phyloP scores from a whole-genome alignment of 2,329 filamentous ascomycete species.

The Amphichorda felina region DNA sequence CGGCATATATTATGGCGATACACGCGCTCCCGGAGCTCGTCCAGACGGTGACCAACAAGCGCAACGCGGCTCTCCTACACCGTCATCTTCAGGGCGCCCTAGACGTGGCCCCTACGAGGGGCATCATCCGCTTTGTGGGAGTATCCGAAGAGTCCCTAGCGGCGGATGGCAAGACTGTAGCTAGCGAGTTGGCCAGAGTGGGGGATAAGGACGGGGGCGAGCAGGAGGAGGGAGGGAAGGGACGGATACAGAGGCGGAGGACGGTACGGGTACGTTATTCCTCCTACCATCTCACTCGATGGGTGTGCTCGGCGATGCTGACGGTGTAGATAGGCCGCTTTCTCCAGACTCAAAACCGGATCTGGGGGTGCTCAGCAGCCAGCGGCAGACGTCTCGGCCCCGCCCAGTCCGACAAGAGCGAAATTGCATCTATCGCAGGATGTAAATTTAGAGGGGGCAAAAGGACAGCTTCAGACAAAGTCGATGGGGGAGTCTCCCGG shows the following conservation, averaged over 20 bases:
- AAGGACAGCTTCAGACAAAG: no score
- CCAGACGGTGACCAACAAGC: conserved; percentile 64
- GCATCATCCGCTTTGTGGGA: conserved; percentile 60
- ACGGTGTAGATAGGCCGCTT: no score
- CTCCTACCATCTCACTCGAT: no score
- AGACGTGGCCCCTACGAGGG: conserved; percentile 52
- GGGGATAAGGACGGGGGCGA: background rate
- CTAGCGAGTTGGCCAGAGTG: no score
- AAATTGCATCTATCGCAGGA: no score
- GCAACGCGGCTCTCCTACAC: conserved; percentile 69
- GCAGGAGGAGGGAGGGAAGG: background rate
- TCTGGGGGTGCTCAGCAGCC: no score
- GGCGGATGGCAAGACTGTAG: conserved; percentile 20
- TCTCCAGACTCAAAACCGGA: no score
- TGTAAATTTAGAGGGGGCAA: no score
- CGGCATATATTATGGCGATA: conserved; percentile 68
- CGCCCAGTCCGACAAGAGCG: no score
- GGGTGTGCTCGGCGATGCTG: no score
- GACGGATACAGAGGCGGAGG: background rate
- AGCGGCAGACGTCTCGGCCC: no score
- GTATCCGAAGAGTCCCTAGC: conserved; percentile 62
- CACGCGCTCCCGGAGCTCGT: conserved; percentile 58
- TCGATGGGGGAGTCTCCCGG: no score
- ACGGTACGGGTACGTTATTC: background rate
- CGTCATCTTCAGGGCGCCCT: conserved; percentile 61